A percentile compares a stretch with the other conserved stretches of the same genome.
phyloP scores from a whole-genome alignment of 371 early-diverging fungal genomes.

The Actinomortierella wolfii region DNA sequence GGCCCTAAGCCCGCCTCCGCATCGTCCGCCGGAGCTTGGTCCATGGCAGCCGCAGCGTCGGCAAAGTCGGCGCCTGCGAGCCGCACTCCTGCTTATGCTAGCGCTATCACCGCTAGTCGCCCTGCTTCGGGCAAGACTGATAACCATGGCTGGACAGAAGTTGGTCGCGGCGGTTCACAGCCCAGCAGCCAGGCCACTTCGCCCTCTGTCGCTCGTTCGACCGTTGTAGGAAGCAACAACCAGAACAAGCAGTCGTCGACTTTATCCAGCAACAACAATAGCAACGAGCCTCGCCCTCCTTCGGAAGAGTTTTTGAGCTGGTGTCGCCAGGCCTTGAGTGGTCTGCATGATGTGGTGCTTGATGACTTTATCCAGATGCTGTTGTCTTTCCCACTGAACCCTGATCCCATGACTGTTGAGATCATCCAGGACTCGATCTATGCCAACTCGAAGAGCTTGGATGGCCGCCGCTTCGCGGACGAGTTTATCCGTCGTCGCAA shows the following conservation, averaged over 20 bases:
- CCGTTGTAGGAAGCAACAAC: conserved; percentile 24
- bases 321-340: conserved; percentile 72
- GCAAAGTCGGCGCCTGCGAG: conserved; percentile 11
- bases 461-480: conserved; percentile 79
- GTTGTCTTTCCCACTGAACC: conserved; percentile 76
- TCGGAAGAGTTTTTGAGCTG: conserved; percentile 80
- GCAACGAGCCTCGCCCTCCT: conserved; percentile 53
- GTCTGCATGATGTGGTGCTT: conserved; percentile 64
- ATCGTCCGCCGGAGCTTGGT: not conserved
- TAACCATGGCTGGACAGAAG: too few relatives aligned
- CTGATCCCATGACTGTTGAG: conserved; percentile 66
- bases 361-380: conserved; percentile 82
- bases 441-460: conserved; percentile 73
- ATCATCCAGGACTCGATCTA: conserved; percentile 84
- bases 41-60: conserved; percentile 32
- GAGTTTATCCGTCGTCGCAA: conserved; percentile 82
- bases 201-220: not conserved
- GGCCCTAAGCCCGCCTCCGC: conserved; percentile 21
- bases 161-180: too few relatives aligned
- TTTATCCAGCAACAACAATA: too few relatives aligned
- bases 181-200: conserved; percentile 1
- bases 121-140: conserved; percentile 23
- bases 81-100: not conserved
- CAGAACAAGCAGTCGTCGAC: conserved; percentile 16
- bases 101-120: conserved; percentile 8